Conservation (phyloP, 208 protist species). For the Zelonia costaricensis region DNA sequence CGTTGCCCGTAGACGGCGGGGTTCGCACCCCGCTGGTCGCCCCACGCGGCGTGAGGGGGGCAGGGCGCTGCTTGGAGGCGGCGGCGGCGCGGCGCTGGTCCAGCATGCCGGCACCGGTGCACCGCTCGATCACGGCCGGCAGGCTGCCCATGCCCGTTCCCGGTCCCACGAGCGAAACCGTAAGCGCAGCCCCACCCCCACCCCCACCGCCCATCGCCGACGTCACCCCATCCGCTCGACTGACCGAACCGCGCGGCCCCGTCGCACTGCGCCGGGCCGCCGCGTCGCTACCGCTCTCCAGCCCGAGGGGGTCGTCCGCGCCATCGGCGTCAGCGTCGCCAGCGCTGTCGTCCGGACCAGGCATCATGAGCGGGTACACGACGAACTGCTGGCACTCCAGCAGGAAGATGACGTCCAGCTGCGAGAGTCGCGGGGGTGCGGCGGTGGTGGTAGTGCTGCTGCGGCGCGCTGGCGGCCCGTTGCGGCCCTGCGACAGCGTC, state of each 20-base stretch:
- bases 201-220: neutral
- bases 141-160: neutral
- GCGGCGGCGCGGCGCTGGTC: neutral
- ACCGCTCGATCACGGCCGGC: constrained; percentile 17
- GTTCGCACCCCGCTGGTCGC: neutral
- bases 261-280: neutral
- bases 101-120: constrained; percentile 14
- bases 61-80: neutral
- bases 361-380: constrained; percentile 41
- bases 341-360: constrained; percentile 3
- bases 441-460: too few species aligned
- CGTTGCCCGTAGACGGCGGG: neutral
- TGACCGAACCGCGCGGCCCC: neutral
- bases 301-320: neutral
- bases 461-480: too few species aligned
- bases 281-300: neutral
- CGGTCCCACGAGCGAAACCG: too few species aligned
- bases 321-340: neutral
- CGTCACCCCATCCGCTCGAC: neutral
- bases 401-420: constrained; percentile 40
- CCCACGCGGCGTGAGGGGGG: neutral
- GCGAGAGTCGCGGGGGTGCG: constrained; percentile 35
- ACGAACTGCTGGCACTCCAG: constrained; percentile 49
- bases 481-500: neutral
- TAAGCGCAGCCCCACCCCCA: too few species aligned